Percentiles rank a stretch among this genome's conserved stretches.
Conservation (phyloP, 371 early-diverging fungal species). For the Actinomucor elegans region DNA sequence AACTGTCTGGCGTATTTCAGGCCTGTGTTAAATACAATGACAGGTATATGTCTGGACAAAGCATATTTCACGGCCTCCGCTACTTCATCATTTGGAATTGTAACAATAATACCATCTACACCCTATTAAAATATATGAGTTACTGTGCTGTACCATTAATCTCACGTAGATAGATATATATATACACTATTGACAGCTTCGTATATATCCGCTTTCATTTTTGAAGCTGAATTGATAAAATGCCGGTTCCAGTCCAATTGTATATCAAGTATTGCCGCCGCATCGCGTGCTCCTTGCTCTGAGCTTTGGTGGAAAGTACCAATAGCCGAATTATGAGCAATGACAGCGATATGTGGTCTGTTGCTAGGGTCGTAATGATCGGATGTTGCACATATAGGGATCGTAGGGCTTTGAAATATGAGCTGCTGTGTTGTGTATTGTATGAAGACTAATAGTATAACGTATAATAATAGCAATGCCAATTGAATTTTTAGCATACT, state of each 20-base stretch:
- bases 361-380: conserved; percentile 1
- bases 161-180: too few species aligned
- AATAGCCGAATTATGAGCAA: conserved; percentile 30
- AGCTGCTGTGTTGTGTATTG: neutral
- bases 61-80: conserved; percentile 37
- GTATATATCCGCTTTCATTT: conserved; percentile 39
- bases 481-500: neutral
- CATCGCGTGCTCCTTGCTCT: conserved; percentile 41
- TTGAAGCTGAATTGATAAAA: conserved; percentile 11
- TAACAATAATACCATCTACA: conserved; percentile 44
- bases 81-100: conserved; percentile 45
- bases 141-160: too few species aligned
- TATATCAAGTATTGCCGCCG: conserved; percentile 33
- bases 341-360: conserved; percentile 23
- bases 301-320: conserved; percentile 29
- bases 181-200: conserved; percentile 27
- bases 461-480: neutral
- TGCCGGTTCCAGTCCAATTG: conserved; percentile 39
- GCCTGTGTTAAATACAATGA: conserved; percentile 49
- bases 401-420: neutral
- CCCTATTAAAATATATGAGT: neutral
- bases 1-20: conserved; percentile 31
- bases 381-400: neutral
- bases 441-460: neutral
- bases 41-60: conserved; percentile 29